Evolutionary conservation across 306 rosid genomes (phyloP).

Genomic region (Vachellia pachyceras): DNA sequence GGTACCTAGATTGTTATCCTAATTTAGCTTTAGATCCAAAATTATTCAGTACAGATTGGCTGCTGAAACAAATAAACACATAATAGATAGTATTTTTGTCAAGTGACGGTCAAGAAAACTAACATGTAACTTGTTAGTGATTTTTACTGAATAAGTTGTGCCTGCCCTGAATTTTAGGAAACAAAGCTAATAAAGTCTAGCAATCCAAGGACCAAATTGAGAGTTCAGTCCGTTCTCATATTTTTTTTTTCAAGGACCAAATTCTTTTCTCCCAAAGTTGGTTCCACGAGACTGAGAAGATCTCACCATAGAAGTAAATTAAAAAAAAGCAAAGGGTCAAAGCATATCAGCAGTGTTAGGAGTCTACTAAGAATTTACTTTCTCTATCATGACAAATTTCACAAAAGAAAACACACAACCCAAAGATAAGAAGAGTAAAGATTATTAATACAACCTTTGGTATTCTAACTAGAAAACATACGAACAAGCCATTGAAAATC

Average conservation of each 20-base stretch:
- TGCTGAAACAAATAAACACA: neutral
- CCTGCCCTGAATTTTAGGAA: neutral
- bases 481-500: constrained; percentile 16
- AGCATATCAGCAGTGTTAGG: neutral
- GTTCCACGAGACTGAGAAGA: neutral
- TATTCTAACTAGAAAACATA: constrained; percentile 27
- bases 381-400: constrained; percentile 2
- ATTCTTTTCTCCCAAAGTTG: neutral
- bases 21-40: neutral
- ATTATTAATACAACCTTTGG: neutral
- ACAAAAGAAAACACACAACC: neutral
- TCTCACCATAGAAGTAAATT: neutral
- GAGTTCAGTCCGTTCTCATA: neutral
- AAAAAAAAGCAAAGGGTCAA: neutral
- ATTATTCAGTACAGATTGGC: neutral
- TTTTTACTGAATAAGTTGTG: neutral
- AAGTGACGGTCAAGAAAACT: neutral
- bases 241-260: neutral
- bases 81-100: neutral
- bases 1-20: neutral
- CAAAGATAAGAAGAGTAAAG: constrained; percentile 2
- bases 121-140: neutral
- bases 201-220: neutral
- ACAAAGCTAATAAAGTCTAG: neutral
- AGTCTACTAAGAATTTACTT: neutral